Percentiles rank a stretch among this genome's conserved stretches.
phyloP scores from a whole-genome alignment of 2,329 filamentous ascomycete genomes.

The Fusarium sp. region DNA sequence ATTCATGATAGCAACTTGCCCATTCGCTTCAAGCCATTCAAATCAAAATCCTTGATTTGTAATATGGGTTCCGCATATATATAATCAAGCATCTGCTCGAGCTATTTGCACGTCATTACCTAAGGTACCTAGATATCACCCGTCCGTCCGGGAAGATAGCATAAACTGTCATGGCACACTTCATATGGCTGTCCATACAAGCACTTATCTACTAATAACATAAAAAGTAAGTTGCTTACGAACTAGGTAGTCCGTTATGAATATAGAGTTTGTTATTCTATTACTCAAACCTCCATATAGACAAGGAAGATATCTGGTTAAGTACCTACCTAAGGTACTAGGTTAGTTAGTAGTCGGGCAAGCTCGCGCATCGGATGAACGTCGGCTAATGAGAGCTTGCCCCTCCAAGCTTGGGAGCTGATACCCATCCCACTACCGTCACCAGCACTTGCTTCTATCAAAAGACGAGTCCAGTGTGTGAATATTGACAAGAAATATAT shows the following conservation, averaged over 20 bases:
- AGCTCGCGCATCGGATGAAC: conserved; percentile 41
- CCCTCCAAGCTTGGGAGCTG: conserved; percentile 47
- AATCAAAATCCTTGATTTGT: too few relatives aligned
- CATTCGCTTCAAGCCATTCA: background rate
- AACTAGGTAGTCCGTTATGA: background rate
- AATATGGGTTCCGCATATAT: too few relatives aligned
- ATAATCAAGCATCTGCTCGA: too few relatives aligned
- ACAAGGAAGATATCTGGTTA: too few relatives aligned
- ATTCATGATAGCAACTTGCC: background rate
- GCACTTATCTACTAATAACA: background rate
- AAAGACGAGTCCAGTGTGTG: conserved; percentile 16
- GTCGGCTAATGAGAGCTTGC: conserved; percentile 44
- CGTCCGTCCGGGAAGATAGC: too few relatives aligned
- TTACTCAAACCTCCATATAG: background rate
- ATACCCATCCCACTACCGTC: conserved; percentile 35
- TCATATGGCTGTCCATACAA: background rate
- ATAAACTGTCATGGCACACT: background rate
- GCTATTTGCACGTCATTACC: too few relatives aligned
- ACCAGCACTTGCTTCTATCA: conserved; percentile 20
- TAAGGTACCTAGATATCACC: too few relatives aligned
- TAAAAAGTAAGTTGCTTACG: background rate
- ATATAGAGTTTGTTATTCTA: background rate
- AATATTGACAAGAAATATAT: conserved; percentile 1
- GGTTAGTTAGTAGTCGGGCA: background rate
- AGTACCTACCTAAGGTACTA: too few relatives aligned